Evolutionary conservation across 2,329 filamentous ascomycete species (phyloP).

Genomic region (Hymenoscyphus occultus): DNA sequence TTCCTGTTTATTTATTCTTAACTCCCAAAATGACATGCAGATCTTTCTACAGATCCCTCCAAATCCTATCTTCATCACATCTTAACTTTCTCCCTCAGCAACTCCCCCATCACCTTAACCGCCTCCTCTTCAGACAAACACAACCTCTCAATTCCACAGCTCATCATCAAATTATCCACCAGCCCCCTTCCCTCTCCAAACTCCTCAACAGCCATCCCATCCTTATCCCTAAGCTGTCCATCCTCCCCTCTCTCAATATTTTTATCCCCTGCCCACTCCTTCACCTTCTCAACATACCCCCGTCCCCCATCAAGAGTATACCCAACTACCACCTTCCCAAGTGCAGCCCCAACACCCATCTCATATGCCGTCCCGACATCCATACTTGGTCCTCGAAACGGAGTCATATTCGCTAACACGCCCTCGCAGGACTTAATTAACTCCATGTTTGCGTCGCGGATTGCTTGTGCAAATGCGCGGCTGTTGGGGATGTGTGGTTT

Average conservation of each 20-base stretch:
- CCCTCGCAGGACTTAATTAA: conserved; percentile 25
- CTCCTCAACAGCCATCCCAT: conserved; percentile 40
- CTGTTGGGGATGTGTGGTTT: conserved; percentile 14
- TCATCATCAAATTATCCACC: conserved; percentile 33
- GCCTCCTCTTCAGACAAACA: conserved; percentile 27
- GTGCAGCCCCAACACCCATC: conserved; percentile 28
- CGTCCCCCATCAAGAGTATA: conserved; percentile 21
- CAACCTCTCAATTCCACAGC: conserved; percentile 24
- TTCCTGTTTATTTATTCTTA: background rate
- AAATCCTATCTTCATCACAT: no score
- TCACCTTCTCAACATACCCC: conserved; percentile 25
- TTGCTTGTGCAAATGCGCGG: conserved; percentile 21
- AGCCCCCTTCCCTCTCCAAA: conserved; percentile 43
- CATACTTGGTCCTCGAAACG: conserved; percentile 29
- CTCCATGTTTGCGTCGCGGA: conserved; percentile 28
- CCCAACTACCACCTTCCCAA: conserved; percentile 27
- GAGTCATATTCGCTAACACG: conserved; percentile 29
- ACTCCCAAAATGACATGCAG: background rate
- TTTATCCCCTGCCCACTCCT: conserved; percentile 6
- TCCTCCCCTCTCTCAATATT: conserved; percentile 21
- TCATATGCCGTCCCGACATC: conserved; percentile 31
- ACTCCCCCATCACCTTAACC: conserved; percentile 17
- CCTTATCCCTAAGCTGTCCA: conserved; percentile 26
- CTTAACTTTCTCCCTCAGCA: conserved; percentile 13
- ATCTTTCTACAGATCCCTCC: background rate